These are phyloP conservation scores for Dichotomopilus funicola DNA, from an alignment of 2,329 filamentous ascomycete genomes.

Conservation along the genomic window DNA sequence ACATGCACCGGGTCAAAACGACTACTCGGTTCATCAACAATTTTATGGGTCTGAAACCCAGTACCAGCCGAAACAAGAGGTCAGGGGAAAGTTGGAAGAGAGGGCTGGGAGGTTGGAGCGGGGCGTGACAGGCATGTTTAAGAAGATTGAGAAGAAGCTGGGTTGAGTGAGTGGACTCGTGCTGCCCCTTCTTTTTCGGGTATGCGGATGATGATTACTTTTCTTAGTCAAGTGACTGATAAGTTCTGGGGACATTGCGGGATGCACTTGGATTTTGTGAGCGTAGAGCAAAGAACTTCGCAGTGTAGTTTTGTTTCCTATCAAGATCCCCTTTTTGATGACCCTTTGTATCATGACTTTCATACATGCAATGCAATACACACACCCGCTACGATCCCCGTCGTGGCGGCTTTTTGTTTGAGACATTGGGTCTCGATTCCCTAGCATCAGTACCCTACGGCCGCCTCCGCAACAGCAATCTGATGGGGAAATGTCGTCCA, in stretches of 20 bases:
- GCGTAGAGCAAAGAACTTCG: not conserved
- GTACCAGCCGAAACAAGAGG: slow-evolving; percentile 40
- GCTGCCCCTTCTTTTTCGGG: no score
- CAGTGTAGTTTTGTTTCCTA: slow-evolving; percentile 3
- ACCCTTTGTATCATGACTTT: not conserved
- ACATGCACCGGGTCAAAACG: slow-evolving; percentile 31
- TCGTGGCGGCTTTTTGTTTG: no score
- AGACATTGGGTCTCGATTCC: no score
- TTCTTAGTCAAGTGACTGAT: no score
- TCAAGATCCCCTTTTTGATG: not conserved
- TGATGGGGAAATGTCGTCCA: not conserved
- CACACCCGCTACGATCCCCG: not conserved
- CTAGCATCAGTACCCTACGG: no score
- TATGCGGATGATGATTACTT: not conserved
- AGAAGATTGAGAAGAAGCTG: slow-evolving; percentile 74
- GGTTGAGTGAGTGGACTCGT: slow-evolving; percentile 29
- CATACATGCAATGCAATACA: slow-evolving; percentile 5
- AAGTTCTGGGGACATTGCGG: no score
- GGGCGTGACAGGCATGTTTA: slow-evolving; percentile 64
- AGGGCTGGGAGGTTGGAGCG: slow-evolving; percentile 61
- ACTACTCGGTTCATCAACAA: slow-evolving; percentile 61
- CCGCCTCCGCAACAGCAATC: no score
- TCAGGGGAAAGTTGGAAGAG: slow-evolving; percentile 53
- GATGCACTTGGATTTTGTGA: not conserved
- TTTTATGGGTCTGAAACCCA: slow-evolving; percentile 59